Conservation (phyloP, 345 rosid genomes). For the Pugionium dolabratum region DNA sequence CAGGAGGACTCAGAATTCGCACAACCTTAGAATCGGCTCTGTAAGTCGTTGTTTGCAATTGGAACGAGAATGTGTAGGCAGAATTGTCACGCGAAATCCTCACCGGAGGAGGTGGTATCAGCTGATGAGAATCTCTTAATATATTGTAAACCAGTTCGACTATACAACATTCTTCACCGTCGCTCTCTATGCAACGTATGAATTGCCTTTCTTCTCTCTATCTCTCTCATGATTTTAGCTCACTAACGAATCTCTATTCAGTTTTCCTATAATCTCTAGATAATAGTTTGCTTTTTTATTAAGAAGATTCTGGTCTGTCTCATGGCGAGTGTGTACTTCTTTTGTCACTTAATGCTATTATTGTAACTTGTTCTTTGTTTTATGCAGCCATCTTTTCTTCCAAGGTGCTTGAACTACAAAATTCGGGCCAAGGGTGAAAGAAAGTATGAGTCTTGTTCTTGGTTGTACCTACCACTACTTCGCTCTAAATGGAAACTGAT, state of each 20-base stretch:
- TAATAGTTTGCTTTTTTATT: too few species aligned
- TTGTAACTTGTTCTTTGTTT: constrained; percentile 5
- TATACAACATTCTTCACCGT: constrained; percentile 66
- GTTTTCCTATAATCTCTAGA: background rate
- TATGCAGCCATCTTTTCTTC: constrained; percentile 74
- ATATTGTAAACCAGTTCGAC: constrained; percentile 83
- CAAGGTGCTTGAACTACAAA: constrained; percentile 69
- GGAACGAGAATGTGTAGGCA: constrained; percentile 64
- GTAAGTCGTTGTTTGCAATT: background rate
- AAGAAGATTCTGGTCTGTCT: too few species aligned
- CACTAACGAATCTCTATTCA: background rate
- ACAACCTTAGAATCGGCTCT: too few species aligned
- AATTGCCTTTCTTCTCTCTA: constrained; percentile 24
- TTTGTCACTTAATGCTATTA: background rate
- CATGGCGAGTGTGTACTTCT: background rate
- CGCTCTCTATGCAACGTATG: constrained; percentile 58
- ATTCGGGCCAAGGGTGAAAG: constrained; percentile 53
- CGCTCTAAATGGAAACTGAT: constrained; percentile 9
- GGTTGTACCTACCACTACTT: background rate
- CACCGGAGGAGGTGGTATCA: constrained; percentile 64
- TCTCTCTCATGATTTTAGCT: background rate
- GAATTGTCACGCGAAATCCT: constrained; percentile 53
- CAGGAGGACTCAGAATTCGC: too few species aligned
- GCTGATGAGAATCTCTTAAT: constrained; percentile 69
- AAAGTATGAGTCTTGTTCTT: constrained; percentile 46